These are phyloP conservation scores for Xylariaceae sp. DNA, from an alignment of 2,329 filamentous ascomycete species.

Conservation along the genomic window DNA sequence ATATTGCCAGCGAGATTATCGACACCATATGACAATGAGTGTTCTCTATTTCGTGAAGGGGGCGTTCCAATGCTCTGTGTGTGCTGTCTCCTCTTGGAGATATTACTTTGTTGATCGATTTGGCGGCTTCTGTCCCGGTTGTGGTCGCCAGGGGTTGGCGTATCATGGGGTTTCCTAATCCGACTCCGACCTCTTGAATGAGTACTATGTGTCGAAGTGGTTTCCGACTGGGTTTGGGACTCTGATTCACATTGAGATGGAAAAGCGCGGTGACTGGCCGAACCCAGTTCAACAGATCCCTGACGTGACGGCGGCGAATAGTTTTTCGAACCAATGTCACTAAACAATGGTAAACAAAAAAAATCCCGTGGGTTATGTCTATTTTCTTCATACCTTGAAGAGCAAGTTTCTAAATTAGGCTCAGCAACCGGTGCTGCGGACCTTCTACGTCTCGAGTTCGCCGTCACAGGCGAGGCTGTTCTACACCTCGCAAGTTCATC, in stretches of 20 bases:
- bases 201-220: conserved; percentile 2
- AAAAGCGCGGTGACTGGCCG: not conserved
- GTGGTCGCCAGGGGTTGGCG: not conserved
- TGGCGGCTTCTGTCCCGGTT: conserved; percentile 1
- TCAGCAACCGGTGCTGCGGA: conserved; percentile 1
- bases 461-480: conserved; percentile 8
- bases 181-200: conserved; percentile 10
- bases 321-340: not conserved
- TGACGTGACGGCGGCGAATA: not conserved
- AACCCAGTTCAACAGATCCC: conserved; percentile 6
- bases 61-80: not conserved
- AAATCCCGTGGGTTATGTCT: not conserved
- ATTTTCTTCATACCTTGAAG: conserved; percentile 2
- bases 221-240: not conserved
- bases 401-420: not conserved
- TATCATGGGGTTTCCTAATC: conserved; percentile 11
- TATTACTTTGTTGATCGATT: not conserved
- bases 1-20: not conserved
- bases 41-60: not conserved
- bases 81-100: not conserved
- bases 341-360: conserved; percentile 2
- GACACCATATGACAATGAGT: not conserved
- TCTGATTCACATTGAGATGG: not conserved
- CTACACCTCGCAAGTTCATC: not conserved
- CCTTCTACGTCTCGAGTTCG: conserved; percentile 19